A percentile compares a stretch with the other conserved stretches of the same genome.
These are phyloP conservation scores for Cyberlindnera maclurae DNA, from an alignment of 805 yeast genomes.

Conservation along the genomic window DNA sequence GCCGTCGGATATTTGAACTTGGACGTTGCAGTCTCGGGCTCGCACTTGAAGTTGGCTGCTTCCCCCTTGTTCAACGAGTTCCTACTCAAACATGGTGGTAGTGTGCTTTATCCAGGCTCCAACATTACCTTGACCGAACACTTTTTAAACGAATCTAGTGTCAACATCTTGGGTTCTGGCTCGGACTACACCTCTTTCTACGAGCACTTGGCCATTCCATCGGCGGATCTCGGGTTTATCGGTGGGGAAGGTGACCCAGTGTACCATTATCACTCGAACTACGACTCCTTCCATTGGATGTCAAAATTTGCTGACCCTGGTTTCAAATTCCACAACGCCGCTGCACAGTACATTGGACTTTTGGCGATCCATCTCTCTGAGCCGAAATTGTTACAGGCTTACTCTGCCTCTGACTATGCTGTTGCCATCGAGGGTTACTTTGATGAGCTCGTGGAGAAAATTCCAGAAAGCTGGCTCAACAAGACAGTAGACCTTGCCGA, in stretches of 20 bases:
- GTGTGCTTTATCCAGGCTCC: constrained; percentile 38
- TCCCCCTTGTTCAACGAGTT: constrained; percentile 53
- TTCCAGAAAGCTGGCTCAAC: constrained; percentile 35
- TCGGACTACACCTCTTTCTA: constrained; percentile 60
- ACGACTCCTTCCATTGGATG: constrained; percentile 72
- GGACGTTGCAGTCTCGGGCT: constrained; percentile 59
- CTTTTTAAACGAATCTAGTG: constrained; percentile 23
- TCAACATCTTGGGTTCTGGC: constrained; percentile 57
- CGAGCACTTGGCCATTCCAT: constrained; percentile 54
- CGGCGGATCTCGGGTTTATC: constrained; percentile 53
- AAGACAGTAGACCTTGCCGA: constrained; percentile 11
- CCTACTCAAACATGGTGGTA: constrained; percentile 36
- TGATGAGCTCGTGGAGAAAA: constrained; percentile 26
- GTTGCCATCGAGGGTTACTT: constrained; percentile 31
- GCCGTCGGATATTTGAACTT: constrained; percentile 64
- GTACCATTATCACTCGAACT: constrained; percentile 72
- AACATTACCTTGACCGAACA: constrained; percentile 22
- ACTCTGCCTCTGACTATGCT: constrained; percentile 32
- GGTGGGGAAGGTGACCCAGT: constrained; percentile 42
- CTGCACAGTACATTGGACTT: constrained; percentile 48
- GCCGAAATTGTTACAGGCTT: constrained; percentile 37
- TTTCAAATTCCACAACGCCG: constrained; percentile 48
- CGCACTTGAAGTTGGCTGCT: constrained; percentile 38
- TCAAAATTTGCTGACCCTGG: constrained; percentile 53
- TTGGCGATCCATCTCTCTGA: constrained; percentile 43